Conservation (phyloP, 306 rosid species). For the Fagus crenata region DNA sequence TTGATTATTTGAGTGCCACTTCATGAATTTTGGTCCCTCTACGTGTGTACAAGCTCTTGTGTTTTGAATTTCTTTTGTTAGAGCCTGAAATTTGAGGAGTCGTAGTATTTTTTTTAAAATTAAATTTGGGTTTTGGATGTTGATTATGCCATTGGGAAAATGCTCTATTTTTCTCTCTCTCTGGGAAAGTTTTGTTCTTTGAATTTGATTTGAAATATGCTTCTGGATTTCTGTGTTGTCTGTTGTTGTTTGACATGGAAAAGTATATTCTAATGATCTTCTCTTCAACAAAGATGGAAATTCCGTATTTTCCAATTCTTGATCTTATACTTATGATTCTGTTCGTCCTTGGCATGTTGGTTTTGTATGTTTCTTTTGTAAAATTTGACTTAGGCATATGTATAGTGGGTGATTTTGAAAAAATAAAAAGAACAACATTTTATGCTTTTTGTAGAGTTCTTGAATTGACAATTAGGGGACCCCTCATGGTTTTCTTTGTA, state of each 20-base stretch:
- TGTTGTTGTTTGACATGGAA: not conserved
- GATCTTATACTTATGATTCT: not conserved
- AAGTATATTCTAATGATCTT: not conserved
- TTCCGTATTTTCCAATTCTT: not conserved
- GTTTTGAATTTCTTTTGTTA: not conserved
- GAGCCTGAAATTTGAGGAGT: not conserved
- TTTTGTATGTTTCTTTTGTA: not conserved
- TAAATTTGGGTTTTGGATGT: not conserved
- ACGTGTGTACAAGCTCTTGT: not conserved
- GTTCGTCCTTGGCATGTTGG: not conserved
- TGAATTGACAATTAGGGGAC: not conserved
- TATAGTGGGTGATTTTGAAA: not conserved
- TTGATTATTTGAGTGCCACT: not conserved
- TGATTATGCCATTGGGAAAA: not conserved
- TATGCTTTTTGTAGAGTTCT: not conserved
- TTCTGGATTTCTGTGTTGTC: not conserved
- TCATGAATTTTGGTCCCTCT: not conserved
- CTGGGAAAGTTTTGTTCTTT: not conserved
- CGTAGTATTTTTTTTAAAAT: not conserved
- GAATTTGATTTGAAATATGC: not conserved
- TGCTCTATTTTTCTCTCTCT: not conserved
- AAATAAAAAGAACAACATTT: not conserved
- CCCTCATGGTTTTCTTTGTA: slow-evolving; percentile 7
- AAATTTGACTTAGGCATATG: not conserved
- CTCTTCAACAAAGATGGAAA: not conserved